Evolutionary conservation across 805 yeast genomes (phyloP).

Genomic region (Candida berthetii): DNA sequence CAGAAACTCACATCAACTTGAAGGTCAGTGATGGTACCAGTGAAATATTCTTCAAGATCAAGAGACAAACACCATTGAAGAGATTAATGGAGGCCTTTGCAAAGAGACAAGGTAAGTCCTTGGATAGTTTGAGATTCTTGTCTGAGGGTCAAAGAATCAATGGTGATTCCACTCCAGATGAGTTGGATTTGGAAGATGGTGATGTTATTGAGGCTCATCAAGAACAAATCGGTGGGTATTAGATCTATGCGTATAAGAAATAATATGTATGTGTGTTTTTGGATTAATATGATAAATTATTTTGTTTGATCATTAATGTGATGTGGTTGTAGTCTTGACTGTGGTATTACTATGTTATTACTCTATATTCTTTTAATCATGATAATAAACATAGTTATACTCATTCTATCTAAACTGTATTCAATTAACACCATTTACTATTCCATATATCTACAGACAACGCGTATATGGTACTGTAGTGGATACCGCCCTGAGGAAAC

Average conservation of each 20-base stretch:
- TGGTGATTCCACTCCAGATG: slow-evolving; percentile 89
- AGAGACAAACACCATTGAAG: slow-evolving; percentile 84
- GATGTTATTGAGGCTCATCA: slow-evolving; percentile 96
- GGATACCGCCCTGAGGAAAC: too few species aligned
- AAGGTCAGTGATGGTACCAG: slow-evolving; percentile 92
- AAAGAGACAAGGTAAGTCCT: slow-evolving; percentile 91
- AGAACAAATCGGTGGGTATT: slow-evolving; percentile 73
- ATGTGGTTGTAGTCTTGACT: too few species aligned
- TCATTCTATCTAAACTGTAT: too few species aligned
- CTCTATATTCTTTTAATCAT: too few species aligned
- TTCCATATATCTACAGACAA: too few species aligned
- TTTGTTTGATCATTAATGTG: too few species aligned
- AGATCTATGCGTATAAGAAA: neutral
- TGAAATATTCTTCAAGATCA: slow-evolving; percentile 93
- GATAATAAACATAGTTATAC: too few species aligned
- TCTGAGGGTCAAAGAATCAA: slow-evolving; percentile 89
- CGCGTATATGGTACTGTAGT: too few species aligned
- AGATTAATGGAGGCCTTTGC: slow-evolving; percentile 98
- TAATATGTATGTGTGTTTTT: too few species aligned
- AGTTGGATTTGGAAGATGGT: slow-evolving; percentile 89
- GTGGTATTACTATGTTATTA: too few species aligned
- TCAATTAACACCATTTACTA: too few species aligned
- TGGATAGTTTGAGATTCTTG: slow-evolving; percentile 78
- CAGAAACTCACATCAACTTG: slow-evolving; percentile 84
- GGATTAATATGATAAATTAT: too few species aligned